Percentiles rank a stretch among this genome's conserved stretches.
Conservation (phyloP, 129 eudicot species). For the Pseudognaphalium luteoalbum region DNA sequence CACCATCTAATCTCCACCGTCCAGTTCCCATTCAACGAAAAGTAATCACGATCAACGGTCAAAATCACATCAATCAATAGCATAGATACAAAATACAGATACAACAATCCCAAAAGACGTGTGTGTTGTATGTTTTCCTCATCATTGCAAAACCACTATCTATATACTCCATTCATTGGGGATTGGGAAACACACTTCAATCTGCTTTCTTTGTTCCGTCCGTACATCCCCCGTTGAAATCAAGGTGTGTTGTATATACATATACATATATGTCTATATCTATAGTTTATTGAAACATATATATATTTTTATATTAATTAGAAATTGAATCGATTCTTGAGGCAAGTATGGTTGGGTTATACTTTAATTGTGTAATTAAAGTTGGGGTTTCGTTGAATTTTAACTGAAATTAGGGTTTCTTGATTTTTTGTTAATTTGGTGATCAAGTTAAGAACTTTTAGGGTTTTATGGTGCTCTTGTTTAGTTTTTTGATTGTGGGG, state of each 20-base stretch:
- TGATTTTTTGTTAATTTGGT: background rate
- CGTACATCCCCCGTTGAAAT: slow-evolving; percentile 28
- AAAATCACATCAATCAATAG: slow-evolving; percentile 10
- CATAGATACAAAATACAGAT: background rate
- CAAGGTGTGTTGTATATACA: slow-evolving; percentile 28
- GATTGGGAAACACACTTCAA: slow-evolving; percentile 27
- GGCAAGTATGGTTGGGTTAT: slow-evolving; percentile 19
- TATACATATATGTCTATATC: background rate
- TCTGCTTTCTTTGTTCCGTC: slow-evolving; percentile 26
- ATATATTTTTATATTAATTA: background rate
- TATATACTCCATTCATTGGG: slow-evolving; percentile 18
- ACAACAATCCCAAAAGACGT: slow-evolving; percentile 18
- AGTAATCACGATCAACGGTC: slow-evolving; percentile 11
- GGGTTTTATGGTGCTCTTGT: background rate
- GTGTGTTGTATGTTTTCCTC: slow-evolving; percentile 4
- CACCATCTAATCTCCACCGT: slow-evolving; percentile 25
- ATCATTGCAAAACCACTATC: slow-evolving; percentile 23
- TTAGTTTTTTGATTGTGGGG: background rate
- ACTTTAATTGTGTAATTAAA: slow-evolving; percentile 16
- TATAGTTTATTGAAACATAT: slow-evolving; percentile 9
- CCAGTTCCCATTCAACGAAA: background rate
- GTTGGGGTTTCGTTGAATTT: slow-evolving; percentile 16
- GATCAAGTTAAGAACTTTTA: background rate
- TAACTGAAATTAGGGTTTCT: slow-evolving; percentile 16
- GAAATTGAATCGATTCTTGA: background rate